Conservation (phyloP, 306 rosid genomes). For the barrel medic (Medicago truncatula) region DNA sequence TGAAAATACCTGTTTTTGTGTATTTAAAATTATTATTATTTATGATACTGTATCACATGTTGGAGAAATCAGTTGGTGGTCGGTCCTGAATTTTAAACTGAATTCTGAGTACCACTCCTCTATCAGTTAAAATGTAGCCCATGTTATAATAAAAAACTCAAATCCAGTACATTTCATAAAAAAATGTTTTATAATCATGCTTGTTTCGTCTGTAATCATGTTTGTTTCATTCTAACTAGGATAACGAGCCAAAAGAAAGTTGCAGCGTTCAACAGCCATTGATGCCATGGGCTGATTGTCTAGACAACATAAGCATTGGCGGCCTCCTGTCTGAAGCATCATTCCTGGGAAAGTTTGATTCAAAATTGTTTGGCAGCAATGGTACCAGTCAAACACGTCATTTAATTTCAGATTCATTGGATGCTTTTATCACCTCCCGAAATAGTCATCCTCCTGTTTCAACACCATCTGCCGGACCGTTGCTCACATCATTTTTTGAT, state of each 20-base stretch:
- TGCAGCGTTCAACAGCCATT: conserved; percentile 48
- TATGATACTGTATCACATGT: conserved; percentile 4
- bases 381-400: conserved; percentile 53
- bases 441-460: conserved; percentile 48
- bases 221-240: conserved; percentile 44
- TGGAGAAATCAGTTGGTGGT: conserved; percentile 8
- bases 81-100: conserved; percentile 30
- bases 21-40: conserved; percentile 6
- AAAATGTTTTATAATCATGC: conserved; percentile 43
- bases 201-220: conserved; percentile 45
- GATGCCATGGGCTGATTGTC: conserved; percentile 48
- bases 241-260: conserved; percentile 41
- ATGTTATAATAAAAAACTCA: conserved; percentile 6
- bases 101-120: conserved; percentile 29
- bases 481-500: conserved; percentile 76
- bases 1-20: not conserved
- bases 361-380: conserved; percentile 45
- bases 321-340: conserved; percentile 74
- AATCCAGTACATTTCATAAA: conserved; percentile 11
- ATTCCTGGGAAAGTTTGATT: conserved; percentile 52
- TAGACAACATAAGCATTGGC: conserved; percentile 65
- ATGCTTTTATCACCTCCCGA: conserved; percentile 59
- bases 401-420: conserved; percentile 62
- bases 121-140: conserved; percentile 23
- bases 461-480: conserved; percentile 50